These are phyloP conservation scores for Chytriomyces confervae DNA, from an alignment of 192 early-diverging fungal species.

Conservation along the genomic window DNA sequence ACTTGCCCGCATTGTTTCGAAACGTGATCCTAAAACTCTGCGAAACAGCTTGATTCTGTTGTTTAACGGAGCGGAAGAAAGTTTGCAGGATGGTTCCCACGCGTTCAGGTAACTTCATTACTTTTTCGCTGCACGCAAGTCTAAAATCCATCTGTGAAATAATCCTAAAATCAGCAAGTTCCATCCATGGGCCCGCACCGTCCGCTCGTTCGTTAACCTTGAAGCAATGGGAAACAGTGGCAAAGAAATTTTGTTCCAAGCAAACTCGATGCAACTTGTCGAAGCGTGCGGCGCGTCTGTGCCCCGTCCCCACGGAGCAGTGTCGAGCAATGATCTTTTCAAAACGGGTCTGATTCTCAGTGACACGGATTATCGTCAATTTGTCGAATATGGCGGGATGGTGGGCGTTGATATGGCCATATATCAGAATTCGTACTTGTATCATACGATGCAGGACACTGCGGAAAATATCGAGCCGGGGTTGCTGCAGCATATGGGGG, in stretches of 20 bases:
- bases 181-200: slow-evolving; percentile 48
- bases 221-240: slow-evolving; percentile 75
- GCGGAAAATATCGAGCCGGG: slow-evolving; percentile 62
- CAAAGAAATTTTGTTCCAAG: slow-evolving; percentile 74
- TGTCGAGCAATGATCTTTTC: slow-evolving; percentile 58
- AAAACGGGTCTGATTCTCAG: slow-evolving; percentile 65
- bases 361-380: slow-evolving; percentile 80
- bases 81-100: slow-evolving; percentile 76
- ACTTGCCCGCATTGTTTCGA: slow-evolving; percentile 42
- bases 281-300: slow-evolving; percentile 65
- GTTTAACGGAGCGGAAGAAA: slow-evolving; percentile 81
- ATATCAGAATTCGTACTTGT: slow-evolving; percentile 72
- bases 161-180: slow-evolving; percentile 49
- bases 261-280: slow-evolving; percentile 69
- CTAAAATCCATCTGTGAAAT: too few species aligned
- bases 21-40: slow-evolving; percentile 26
- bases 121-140: too few species aligned
- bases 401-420: slow-evolving; percentile 68
- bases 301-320: slow-evolving; percentile 72
- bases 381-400: slow-evolving; percentile 70
- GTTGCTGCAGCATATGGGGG: slow-evolving; percentile 73
- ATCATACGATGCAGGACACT: slow-evolving; percentile 75
- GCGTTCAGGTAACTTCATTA: slow-evolving; percentile 51
- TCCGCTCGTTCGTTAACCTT: slow-evolving; percentile 75
- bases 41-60: slow-evolving; percentile 52